These are phyloP conservation scores for Rhodofomes roseus DNA, from an alignment of 1,284 basidiomycete species.

Conservation along the genomic window DNA sequence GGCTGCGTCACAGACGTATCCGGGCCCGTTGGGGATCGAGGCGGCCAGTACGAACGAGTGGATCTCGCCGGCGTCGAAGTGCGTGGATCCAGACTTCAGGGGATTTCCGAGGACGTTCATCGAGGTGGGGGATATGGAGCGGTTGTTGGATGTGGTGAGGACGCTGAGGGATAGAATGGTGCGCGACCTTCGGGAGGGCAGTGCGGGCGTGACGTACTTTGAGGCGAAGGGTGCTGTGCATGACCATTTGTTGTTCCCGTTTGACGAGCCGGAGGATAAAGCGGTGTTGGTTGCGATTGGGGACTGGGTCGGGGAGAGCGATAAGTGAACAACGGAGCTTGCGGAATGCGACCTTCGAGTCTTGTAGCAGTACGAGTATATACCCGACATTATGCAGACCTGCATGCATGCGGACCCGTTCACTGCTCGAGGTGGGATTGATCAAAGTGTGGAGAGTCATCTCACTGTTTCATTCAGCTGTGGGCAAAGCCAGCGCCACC, in stretches of 20 bases:
- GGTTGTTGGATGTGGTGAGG: conserved; percentile 25
- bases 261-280: conserved; percentile 48
- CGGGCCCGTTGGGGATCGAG: conserved; percentile 19
- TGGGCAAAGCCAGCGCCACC: too few relatives aligned
- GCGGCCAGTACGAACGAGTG: conserved; percentile 41
- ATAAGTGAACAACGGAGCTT: not conserved
- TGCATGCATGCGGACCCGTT: too few relatives aligned
- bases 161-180: conserved; percentile 24
- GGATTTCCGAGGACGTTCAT: conserved; percentile 34
- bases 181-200: conserved; percentile 20
- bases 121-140: conserved; percentile 30
- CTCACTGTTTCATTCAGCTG: too few relatives aligned
- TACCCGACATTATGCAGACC: too few relatives aligned
- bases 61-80: conserved; percentile 48
- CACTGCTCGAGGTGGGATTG: too few relatives aligned
- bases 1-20: conserved; percentile 14
- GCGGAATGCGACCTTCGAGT: too few relatives aligned
- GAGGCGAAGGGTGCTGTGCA: conserved; percentile 38
- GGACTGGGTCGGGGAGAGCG: conserved; percentile 14
- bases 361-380: not conserved
- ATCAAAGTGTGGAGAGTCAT: too few relatives aligned
- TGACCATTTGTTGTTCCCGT: conserved; percentile 46
- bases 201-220: conserved; percentile 22
- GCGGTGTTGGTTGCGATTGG: conserved; percentile 23
- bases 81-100: conserved; percentile 21